Evolutionary conservation across 805 yeast species (phyloP).

Genomic region (Zygotorulaspora florentina): DNA sequence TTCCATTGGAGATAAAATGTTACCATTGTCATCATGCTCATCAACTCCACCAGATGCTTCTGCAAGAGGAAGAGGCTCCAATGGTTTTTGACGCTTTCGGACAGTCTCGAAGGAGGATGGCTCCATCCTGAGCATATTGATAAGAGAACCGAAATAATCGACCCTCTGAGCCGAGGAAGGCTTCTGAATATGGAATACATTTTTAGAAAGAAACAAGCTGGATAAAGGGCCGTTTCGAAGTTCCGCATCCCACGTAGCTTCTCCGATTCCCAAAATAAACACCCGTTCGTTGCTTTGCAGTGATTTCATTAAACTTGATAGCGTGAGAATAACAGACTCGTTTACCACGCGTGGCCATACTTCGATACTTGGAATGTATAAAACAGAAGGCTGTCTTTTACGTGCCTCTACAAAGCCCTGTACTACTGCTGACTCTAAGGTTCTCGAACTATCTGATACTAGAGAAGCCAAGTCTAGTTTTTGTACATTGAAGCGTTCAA

Average conservation of each 20-base stretch:
- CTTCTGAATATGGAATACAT: slow-evolving; percentile 45
- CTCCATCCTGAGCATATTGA: slow-evolving; percentile 53
- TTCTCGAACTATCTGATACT: slow-evolving; percentile 70
- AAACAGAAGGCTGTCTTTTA: slow-evolving; percentile 82
- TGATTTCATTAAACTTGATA: slow-evolving; percentile 63
- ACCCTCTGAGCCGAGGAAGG: slow-evolving; percentile 48
- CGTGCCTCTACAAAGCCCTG: slow-evolving; percentile 84
- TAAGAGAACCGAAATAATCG: slow-evolving; percentile 53
- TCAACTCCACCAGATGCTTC: slow-evolving; percentile 23
- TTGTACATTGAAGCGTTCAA: slow-evolving; percentile 90
- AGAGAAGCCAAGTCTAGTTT: slow-evolving; percentile 74
- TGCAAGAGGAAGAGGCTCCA: slow-evolving; percentile 39
- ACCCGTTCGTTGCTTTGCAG: slow-evolving; percentile 69
- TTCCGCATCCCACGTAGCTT: slow-evolving; percentile 43
- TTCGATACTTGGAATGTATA: slow-evolving; percentile 78
- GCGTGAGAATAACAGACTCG: slow-evolving; percentile 64
- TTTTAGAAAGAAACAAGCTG: slow-evolving; percentile 34
- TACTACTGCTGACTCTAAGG: slow-evolving; percentile 79
- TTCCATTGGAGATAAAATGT: slow-evolving; percentile 34
- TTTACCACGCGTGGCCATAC: slow-evolving; percentile 69
- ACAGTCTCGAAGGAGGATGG: slow-evolving; percentile 71
- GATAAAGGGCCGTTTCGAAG: slow-evolving; percentile 36
- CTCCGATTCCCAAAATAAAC: slow-evolving; percentile 70
- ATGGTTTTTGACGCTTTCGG: slow-evolving; percentile 41
- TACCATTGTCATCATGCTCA: slow-evolving; percentile 26